Conservation (phyloP, 345 rosid species). For the Ceriops decandra region DNA sequence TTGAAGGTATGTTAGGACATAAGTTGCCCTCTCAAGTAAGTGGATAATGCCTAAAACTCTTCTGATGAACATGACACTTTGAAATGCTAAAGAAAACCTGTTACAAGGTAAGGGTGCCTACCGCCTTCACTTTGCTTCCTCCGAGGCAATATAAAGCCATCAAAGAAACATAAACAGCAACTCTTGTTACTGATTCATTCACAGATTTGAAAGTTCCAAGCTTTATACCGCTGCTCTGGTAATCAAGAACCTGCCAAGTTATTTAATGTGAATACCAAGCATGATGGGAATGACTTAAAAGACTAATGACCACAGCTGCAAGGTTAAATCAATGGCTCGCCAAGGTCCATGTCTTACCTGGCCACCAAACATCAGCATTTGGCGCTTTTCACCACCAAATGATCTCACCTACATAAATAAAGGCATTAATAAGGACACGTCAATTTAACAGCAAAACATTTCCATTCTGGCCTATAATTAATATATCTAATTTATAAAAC, state of each 20-base stretch:
- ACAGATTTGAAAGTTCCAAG: conserved; percentile 87
- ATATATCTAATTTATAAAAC: not conserved
- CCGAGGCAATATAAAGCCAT: conserved; percentile 85
- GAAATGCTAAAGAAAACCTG: conserved; percentile 15
- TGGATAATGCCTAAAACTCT: not conserved
- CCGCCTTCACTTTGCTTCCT: conserved; percentile 96
- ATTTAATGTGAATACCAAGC: conserved; percentile 20
- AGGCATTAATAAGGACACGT: not conserved
- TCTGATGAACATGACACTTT: not conserved
- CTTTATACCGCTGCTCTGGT: conserved; percentile 80
- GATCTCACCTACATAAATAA: conserved; percentile 71
- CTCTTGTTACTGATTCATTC: conserved; percentile 86
- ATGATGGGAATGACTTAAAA: conserved; percentile 9
- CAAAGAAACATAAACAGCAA: conserved; percentile 84
- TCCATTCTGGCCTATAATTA: conserved; percentile 1
- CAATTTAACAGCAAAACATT: conserved; percentile 7
- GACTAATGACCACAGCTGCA: conserved; percentile 2
- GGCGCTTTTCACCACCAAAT: conserved; percentile 93
- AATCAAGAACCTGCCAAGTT: conserved; percentile 70
- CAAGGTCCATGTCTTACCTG: conserved; percentile 48
- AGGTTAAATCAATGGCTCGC: not conserved
- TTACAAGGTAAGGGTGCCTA: conserved; percentile 41
- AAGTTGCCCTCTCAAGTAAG: not conserved
- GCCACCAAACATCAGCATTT: conserved; percentile 76
- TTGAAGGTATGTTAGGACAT: not conserved